Percentiles rank a stretch among this genome's conserved stretches.
Conservation (phyloP, 257 asterid species). For the Petunia axillaris region DNA sequence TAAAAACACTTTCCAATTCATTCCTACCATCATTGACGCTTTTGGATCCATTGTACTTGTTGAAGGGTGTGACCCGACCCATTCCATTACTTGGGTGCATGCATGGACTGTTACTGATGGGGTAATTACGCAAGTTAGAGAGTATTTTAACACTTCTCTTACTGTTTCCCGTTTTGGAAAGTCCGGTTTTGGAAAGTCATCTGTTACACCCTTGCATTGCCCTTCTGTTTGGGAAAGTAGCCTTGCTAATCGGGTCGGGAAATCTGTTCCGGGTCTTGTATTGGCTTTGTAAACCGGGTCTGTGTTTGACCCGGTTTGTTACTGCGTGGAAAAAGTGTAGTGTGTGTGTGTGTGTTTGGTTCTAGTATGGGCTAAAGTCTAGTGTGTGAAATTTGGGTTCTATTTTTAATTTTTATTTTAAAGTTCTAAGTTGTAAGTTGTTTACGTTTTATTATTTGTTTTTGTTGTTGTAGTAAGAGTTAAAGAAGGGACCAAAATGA, state of each 20-base stretch:
- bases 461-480: conserved; percentile 21
- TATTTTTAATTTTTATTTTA: background rate
- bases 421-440: background rate
- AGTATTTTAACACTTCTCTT: conserved; percentile 92
- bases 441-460: background rate
- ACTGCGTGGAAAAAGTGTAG: background rate
- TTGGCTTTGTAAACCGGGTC: conserved; percentile 55
- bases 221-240: conserved; percentile 91
- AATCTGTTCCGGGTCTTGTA: conserved; percentile 89
- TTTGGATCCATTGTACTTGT: conserved; percentile 81
- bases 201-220: conserved; percentile 54
- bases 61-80: conserved; percentile 71
- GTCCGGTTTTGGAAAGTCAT: conserved; percentile 33
- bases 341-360: background rate
- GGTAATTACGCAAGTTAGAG: conserved; percentile 91
- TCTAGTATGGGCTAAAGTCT: conserved; percentile 41
- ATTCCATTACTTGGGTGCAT: conserved; percentile 89
- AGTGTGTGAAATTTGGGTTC: conserved; percentile 28
- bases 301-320: background rate
- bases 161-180: conserved; percentile 75
- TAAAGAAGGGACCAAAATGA: conserved; percentile 41
- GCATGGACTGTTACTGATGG: conserved; percentile 99
- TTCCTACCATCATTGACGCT: conserved; percentile 67
- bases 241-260: conserved; percentile 77
- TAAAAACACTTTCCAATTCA: conserved; percentile 54